Conservation (phyloP, 2,329 filamentous ascomycete species). For the Calonectria ilicicola region DNA sequence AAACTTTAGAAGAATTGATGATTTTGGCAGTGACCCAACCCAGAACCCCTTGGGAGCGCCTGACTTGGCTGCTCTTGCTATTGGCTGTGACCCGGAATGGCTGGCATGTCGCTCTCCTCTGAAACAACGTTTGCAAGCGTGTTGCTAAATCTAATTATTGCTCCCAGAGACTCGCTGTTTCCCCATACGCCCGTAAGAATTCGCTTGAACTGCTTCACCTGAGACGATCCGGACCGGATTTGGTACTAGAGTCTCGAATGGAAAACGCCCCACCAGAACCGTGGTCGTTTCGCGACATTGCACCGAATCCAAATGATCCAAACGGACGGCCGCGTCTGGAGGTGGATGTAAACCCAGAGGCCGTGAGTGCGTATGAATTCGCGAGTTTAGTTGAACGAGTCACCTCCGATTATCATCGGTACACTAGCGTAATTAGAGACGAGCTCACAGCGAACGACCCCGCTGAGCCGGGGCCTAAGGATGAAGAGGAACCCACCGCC, state of each 20-base stretch:
- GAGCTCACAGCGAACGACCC: neutral
- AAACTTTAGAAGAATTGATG: neutral
- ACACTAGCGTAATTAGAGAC: neutral
- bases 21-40: neutral
- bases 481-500: accelerated
- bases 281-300: neutral
- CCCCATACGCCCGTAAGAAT: neutral
- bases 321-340: neutral
- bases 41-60: neutral
- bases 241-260: neutral
- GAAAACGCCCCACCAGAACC: neutral
- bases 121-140: neutral
- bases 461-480: neutral
- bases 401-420: neutral
- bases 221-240: neutral
- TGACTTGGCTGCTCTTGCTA: neutral
- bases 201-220: neutral
- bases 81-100: neutral
- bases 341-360: neutral
- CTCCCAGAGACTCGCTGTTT: neutral
- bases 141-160: neutral
- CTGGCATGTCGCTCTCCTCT: neutral
- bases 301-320: neutral
- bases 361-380: neutral
- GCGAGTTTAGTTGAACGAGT: neutral